A percentile compares a stretch with the other conserved stretches of the same genome.
These are phyloP conservation scores for Rhynchosporium graminicola DNA, from an alignment of 2,329 filamentous ascomycete genomes.

Conservation along the genomic window DNA sequence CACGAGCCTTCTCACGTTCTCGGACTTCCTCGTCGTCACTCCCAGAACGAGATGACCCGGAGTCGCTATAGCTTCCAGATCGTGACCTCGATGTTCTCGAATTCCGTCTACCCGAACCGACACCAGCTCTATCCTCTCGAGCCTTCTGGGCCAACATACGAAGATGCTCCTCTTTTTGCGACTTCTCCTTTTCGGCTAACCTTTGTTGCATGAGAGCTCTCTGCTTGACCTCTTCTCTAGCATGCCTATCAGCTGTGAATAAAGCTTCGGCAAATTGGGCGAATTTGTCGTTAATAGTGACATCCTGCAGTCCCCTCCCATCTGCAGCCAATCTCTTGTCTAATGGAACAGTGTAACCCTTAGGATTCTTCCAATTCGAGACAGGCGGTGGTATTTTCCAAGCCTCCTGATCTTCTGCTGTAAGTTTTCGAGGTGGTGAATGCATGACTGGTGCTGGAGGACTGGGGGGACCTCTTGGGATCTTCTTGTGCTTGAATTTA, in stretches of 20 bases:
- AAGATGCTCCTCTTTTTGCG: constrained; percentile 89
- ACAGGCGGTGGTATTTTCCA: constrained; percentile 92
- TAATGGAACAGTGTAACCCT: constrained; percentile 93
- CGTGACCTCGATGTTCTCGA: constrained; percentile 43
- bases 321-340: constrained; percentile 96
- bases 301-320: constrained; percentile 86
- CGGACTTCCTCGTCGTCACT: constrained; percentile 66
- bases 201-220: constrained; percentile 93
- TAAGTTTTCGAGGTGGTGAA: constrained; percentile 90
- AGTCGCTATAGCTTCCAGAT: constrained; percentile 54
- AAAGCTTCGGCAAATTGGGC: constrained; percentile 93
- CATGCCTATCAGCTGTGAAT: constrained; percentile 91
- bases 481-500: constrained; percentile 99
- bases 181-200: constrained; percentile 93
- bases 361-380: constrained; percentile 99
- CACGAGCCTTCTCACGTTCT: constrained; percentile 75
- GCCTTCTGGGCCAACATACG: constrained; percentile 88
- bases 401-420: constrained; percentile 93
- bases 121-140: constrained; percentile 71
- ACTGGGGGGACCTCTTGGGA: constrained; percentile 86
- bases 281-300: constrained; percentile 98
- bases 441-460: constrained; percentile 94
- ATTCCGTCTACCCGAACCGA: constrained; percentile 49
- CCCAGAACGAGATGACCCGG: constrained; percentile 46
- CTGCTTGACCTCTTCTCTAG: constrained; percentile 91